Conservation (phyloP, 306 rosid genomes). For the Astragalus membranaceus region DNA sequence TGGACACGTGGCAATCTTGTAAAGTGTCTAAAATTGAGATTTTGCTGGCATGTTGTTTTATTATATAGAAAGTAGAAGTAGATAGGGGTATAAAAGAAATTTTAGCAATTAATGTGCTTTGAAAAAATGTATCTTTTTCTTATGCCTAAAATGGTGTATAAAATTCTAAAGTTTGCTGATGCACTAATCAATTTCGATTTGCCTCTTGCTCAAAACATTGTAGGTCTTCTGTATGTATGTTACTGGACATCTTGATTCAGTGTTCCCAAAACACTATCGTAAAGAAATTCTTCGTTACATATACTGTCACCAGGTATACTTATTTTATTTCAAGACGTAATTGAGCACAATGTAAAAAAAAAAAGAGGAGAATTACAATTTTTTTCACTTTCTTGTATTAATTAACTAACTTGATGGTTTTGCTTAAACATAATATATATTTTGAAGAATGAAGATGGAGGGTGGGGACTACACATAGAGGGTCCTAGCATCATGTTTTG, state of each 20-base stretch:
- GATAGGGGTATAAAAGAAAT: no score
- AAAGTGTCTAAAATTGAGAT: no score
- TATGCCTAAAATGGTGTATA: no score
- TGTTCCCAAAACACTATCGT: conserved; percentile 36
- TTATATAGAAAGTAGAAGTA: no score
- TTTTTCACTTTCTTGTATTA: neutral
- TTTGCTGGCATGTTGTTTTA: no score
- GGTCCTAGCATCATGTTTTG: conserved; percentile 73
- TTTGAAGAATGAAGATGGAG: conserved; percentile 77
- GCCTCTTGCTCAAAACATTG: neutral
- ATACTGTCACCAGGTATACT: conserved; percentile 39
- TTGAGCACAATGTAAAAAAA: neutral
- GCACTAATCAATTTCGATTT: neutral
- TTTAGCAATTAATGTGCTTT: no score
- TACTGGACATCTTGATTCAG: conserved; percentile 47
- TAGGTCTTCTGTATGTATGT: conserved; percentile 60
- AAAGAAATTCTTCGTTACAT: conserved; percentile 70
- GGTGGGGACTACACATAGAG: conserved; percentile 75
- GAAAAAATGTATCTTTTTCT: no score
- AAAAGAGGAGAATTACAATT: neutral
- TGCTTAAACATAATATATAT: neutral
- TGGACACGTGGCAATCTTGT: no score
- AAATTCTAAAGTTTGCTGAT: neutral
- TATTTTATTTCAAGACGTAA: neutral
- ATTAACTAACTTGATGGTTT: neutral